Conservation (phyloP, 805 yeast species). For the Saturnispora zaruensis region DNA sequence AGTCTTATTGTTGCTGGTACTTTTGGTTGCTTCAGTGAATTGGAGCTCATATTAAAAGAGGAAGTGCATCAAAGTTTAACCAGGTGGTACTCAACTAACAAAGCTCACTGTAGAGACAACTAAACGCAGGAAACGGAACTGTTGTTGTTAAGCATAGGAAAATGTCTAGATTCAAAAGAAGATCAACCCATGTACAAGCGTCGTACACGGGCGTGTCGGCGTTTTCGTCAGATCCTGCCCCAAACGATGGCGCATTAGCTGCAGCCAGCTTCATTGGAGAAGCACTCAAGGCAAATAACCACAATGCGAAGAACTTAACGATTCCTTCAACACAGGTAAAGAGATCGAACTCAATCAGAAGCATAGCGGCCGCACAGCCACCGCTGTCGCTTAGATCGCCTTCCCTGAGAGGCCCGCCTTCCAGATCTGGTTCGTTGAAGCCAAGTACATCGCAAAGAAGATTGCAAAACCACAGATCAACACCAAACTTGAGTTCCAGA, state of each 20-base stretch:
- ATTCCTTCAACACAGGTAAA: slow-evolving; percentile 24
- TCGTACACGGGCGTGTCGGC: slow-evolving; percentile 17
- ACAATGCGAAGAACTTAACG: slow-evolving; percentile 25
- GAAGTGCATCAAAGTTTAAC: no score
- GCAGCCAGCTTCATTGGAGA: slow-evolving; percentile 53
- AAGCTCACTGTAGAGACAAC: neutral
- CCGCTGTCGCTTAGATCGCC: slow-evolving; percentile 10
- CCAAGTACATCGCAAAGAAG: slow-evolving; percentile 8
- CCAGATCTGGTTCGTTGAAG: slow-evolving; percentile 17
- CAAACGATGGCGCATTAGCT: slow-evolving; percentile 48
- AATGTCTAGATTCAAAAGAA: neutral
- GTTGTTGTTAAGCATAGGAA: neutral
- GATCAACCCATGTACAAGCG: slow-evolving; percentile 8
- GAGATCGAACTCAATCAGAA: slow-evolving; percentile 20
- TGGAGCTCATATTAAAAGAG: neutral
- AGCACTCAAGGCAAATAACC: slow-evolving; percentile 34
- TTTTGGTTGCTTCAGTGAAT: neutral
- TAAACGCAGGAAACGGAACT: neutral
- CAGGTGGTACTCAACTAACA: neutral
- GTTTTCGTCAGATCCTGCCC: slow-evolving; percentile 17
- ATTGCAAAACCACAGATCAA: slow-evolving; percentile 9
- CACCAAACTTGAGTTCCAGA: slow-evolving; percentile 9
- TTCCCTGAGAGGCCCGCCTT: slow-evolving; percentile 2
- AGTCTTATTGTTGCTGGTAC: neutral
- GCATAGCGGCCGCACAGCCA: slow-evolving; percentile 16